A percentile compares a stretch with the other conserved stretches of the same genome.
Evolutionary conservation across 2,329 filamentous ascomycete species (phyloP).

Genomic region (Periconia sp.): DNA sequence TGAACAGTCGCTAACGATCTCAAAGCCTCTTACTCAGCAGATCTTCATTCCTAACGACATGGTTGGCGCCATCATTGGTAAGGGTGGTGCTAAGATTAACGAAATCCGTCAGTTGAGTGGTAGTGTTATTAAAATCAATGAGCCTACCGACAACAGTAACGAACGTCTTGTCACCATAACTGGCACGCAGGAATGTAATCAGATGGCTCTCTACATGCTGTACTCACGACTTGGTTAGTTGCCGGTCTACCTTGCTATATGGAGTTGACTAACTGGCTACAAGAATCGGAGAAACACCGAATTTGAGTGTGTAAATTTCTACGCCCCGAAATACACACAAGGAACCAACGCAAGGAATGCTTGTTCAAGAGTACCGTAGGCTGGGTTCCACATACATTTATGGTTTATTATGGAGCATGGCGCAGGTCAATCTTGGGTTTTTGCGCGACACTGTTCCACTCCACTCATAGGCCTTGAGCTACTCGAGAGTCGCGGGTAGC

Average conservation of each 20-base stretch:
- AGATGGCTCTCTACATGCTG: conserved; percentile 99
- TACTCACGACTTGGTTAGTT: conserved; percentile 89
- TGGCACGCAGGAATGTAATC: conserved; percentile 96
- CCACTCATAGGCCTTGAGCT: neutral
- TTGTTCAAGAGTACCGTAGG: neutral
- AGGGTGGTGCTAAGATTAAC: conserved; percentile 98
- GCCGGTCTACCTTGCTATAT: conserved; percentile 3
- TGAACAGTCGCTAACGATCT: neutral
- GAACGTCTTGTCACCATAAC: conserved; percentile 97
- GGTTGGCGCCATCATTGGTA: conserved; percentile 98
- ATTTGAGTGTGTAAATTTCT: conserved; percentile 42
- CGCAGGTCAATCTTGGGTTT: conserved; percentile 15
- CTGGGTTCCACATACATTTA: neutral
- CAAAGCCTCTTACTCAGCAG: conserved; percentile 84
- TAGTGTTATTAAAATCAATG: conserved; percentile 99
- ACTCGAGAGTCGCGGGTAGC: neutral
- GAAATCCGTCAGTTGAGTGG: conserved; percentile 96
- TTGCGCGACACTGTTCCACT: conserved; percentile 8
- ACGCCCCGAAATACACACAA: neutral
- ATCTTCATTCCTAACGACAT: conserved; percentile 99
- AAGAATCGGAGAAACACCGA: conserved; percentile 77
- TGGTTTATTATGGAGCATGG: conserved; percentile 20
- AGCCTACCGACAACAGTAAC: conserved; percentile 98
- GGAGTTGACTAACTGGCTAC: conserved; percentile 16
- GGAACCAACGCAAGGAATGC: neutral